A percentile compares a stretch with the other conserved stretches of the same genome.
phyloP scores from a whole-genome alignment of 2,329 filamentous ascomycete genomes.

The Aspergillus melleus region DNA sequence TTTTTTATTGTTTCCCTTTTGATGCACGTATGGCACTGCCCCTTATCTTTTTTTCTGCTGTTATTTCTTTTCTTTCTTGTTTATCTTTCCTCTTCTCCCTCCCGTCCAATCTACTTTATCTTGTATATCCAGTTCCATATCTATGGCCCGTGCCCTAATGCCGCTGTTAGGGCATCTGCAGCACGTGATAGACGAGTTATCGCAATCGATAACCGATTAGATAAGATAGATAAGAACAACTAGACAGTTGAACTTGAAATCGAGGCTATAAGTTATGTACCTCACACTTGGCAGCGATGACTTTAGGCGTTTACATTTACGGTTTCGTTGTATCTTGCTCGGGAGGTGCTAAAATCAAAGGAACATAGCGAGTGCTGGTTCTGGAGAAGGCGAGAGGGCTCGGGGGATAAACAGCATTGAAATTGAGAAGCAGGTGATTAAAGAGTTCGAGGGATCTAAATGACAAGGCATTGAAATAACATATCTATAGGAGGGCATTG shows the following conservation, averaged over 20 bases:
- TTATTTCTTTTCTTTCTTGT: not conserved
- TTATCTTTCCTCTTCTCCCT: not conserved
- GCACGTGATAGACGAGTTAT: conserved; percentile 10
- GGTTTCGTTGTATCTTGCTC: not conserved
- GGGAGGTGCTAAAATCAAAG: too few relatives aligned
- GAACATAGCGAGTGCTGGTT: too few relatives aligned
- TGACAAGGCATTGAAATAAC: conserved; percentile 26
- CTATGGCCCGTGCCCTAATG: conserved; percentile 5
- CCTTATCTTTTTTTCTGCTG: not conserved
- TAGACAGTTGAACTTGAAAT: not conserved
- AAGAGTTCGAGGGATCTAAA: conserved; percentile 29
- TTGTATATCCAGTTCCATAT: not conserved
- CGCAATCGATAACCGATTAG: conserved; percentile 12
- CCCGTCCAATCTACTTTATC: not conserved
- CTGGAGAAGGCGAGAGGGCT: too few relatives aligned
- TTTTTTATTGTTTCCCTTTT: not conserved
- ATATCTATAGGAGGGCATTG: too few relatives aligned
- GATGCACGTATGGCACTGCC: too few relatives aligned
- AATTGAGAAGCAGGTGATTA: conserved; percentile 3
- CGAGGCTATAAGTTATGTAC: not conserved
- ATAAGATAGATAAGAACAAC: conserved; percentile 6
- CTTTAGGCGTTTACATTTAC: not conserved
- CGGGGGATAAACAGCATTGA: too few relatives aligned
- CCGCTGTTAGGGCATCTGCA: conserved; percentile 1
- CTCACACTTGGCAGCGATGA: not conserved